These are phyloP conservation scores for Paspalum notatum DNA, from an alignment of 176 grass and related monocot species.

Conservation along the genomic window DNA sequence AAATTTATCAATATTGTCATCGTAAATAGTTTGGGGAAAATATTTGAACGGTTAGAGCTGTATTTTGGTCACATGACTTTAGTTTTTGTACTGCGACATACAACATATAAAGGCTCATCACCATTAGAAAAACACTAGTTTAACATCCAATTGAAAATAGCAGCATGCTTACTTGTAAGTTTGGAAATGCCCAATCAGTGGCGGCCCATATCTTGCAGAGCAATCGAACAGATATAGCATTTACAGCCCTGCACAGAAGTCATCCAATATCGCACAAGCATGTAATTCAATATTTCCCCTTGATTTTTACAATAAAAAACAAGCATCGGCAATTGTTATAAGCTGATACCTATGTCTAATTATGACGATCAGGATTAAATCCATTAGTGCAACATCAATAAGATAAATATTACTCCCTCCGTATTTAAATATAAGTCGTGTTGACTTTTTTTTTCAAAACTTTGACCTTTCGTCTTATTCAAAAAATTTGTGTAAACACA, in stretches of 20 bases:
- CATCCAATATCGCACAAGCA: not conserved
- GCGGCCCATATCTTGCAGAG: constrained; percentile 86
- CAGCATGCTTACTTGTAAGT: constrained; percentile 80
- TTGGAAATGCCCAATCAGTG: constrained; percentile 84
- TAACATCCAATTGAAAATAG: constrained; percentile 29
- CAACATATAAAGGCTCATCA: constrained; percentile 29
- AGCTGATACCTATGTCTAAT: constrained; percentile 7
- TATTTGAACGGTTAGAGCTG: constrained; percentile 12
- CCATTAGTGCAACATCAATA: not conserved
- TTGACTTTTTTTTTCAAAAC: no score
- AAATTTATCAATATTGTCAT: constrained; percentile 13
- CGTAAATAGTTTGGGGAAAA: constrained; percentile 16
- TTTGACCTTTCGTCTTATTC: no score
- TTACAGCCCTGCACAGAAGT: constrained; percentile 55
- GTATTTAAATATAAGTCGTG: no score
- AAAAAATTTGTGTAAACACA: no score
- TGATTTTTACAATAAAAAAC: constrained; percentile 3
- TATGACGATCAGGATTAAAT: constrained; percentile 1
- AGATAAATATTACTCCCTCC: not conserved
- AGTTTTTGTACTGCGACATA: not conserved
- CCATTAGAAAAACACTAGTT: constrained; percentile 12
- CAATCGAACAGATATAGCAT: constrained; percentile 76
- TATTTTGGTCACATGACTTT: constrained; percentile 10
- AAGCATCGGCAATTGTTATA: not conserved
- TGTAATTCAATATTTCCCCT: not conserved